These are phyloP conservation scores for Plasmodium fragile DNA, from an alignment of 169 alveolate genomes.

Conservation along the genomic window DNA sequence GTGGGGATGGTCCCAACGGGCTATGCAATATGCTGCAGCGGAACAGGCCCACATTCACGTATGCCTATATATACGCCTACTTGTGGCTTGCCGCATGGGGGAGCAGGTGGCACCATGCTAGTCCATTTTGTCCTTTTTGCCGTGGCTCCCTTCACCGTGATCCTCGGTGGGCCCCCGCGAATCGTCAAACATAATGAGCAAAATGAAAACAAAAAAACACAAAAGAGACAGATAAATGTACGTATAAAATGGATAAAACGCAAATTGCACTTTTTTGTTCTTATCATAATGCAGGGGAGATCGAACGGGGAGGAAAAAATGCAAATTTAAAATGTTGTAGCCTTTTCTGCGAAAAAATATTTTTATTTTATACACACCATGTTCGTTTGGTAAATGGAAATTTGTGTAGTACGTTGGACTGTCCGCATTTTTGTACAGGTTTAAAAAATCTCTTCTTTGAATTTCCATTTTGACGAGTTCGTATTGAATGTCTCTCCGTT, in stretches of 20 bases:
- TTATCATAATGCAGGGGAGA: conserved; percentile 62
- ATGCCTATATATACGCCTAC: neutral
- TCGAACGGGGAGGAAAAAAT: conserved; percentile 53
- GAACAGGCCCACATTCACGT: neutral
- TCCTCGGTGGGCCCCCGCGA: neutral
- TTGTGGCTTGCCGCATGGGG: neutral
- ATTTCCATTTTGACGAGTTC: conserved; percentile 31
- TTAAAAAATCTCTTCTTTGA: conserved; percentile 23
- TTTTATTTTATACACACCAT: conserved; percentile 71
- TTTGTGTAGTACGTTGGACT: conserved; percentile 56
- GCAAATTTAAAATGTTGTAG: conserved; percentile 60
- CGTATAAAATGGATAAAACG: conserved; percentile 60
- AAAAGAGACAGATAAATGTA: conserved; percentile 62
- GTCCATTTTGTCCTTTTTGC: neutral
- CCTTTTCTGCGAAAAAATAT: conserved; percentile 66
- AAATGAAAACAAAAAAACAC: conserved; percentile 33
- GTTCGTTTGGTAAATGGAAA: conserved; percentile 33
- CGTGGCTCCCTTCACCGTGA: neutral
- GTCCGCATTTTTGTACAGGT: neutral
- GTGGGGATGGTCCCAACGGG: neutral
- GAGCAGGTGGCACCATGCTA: neutral
- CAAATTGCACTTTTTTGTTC: conserved; percentile 41
- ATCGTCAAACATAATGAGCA: conserved; percentile 56
- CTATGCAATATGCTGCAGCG: neutral
- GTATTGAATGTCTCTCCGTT: conserved; percentile 49